Conservation (phyloP, 2,329 filamentous ascomycete genomes). For the Ambrosiella xylebori region DNA sequence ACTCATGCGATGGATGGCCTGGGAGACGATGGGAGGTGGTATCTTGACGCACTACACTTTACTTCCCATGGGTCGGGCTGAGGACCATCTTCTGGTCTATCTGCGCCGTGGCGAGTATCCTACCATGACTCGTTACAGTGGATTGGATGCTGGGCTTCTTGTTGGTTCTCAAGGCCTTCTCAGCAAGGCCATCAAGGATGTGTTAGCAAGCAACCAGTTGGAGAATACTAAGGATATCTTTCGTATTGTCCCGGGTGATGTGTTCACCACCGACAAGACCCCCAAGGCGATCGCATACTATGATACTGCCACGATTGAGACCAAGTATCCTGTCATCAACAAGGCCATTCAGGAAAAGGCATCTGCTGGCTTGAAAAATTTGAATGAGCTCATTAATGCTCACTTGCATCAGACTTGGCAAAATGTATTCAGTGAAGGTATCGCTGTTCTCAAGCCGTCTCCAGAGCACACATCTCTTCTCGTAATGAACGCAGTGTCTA, state of each 20-base stretch:
- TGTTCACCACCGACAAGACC: conserved; percentile 47
- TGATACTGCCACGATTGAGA: conserved; percentile 40
- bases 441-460: conserved; percentile 66
- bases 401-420: conserved; percentile 82
- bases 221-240: conserved; percentile 45
- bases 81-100: conserved; percentile 54
- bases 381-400: conserved; percentile 62
- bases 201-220: conserved; percentile 36
- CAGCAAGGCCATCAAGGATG: conserved; percentile 41
- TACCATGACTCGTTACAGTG: conserved; percentile 55
- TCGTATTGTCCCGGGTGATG: conserved; percentile 38
- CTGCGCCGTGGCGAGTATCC: conserved; percentile 63
- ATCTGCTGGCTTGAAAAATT: conserved; percentile 42
- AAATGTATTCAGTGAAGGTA: conserved; percentile 56
- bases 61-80: conserved; percentile 63
- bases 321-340: conserved; percentile 49
- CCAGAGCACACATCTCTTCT: conserved; percentile 58
- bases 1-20: conserved; percentile 74
- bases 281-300: conserved; percentile 65
- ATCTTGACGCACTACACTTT: conserved; percentile 63
- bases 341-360: conserved; percentile 41
- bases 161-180: conserved; percentile 50
- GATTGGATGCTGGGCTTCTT: conserved; percentile 54
- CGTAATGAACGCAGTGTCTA: conserved; percentile 48
- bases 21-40: conserved; percentile 78